phyloP scores from a whole-genome alignment of 2,329 filamentous ascomycete genomes.

The Claviceps purpurea region DNA sequence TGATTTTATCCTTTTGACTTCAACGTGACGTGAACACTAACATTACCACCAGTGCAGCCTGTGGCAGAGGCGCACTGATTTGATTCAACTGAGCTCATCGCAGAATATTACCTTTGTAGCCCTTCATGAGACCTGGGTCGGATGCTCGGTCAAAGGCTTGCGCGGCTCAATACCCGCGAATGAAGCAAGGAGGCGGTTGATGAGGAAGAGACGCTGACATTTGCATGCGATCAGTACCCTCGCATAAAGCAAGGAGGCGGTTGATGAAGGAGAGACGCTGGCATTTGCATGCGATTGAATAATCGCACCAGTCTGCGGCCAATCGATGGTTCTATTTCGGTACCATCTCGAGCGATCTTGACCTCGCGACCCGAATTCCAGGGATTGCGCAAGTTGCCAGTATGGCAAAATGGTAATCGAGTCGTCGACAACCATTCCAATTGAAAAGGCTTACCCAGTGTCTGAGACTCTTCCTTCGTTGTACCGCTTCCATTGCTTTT shows the following conservation, averaged over 20 bases:
- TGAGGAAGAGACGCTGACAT: slow-evolving; percentile 21
- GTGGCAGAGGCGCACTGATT: too few relatives aligned
- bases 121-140: too few relatives aligned
- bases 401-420: slow-evolving; percentile 76
- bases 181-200: slow-evolving; percentile 21
- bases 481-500: slow-evolving; percentile 25
- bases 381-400: slow-evolving; percentile 73
- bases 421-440: slow-evolving; percentile 82
- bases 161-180: slow-evolving; percentile 25
- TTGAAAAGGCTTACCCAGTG: slow-evolving; percentile 84
- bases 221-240: slow-evolving; percentile 36
- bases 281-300: slow-evolving; percentile 49
- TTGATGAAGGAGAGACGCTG: slow-evolving; percentile 17
- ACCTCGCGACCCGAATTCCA: slow-evolving; percentile 95
- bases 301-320: slow-evolving; percentile 65
- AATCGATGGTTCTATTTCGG: slow-evolving; percentile 74
- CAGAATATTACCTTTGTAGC: too few relatives aligned
- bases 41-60: too few relatives aligned
- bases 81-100: too few relatives aligned
- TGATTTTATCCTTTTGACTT: too few relatives aligned
- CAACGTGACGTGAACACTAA: too few relatives aligned
- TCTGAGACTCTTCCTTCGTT: slow-evolving; percentile 40
- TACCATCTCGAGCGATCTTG: slow-evolving; percentile 90
- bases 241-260: slow-evolving; percentile 22
- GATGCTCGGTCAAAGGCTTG: slow-evolving; percentile 18